Base-by-base conservation (phyloP, 495 filamentous ascomycete genomes). In the Xylaria castorea region DNA sequence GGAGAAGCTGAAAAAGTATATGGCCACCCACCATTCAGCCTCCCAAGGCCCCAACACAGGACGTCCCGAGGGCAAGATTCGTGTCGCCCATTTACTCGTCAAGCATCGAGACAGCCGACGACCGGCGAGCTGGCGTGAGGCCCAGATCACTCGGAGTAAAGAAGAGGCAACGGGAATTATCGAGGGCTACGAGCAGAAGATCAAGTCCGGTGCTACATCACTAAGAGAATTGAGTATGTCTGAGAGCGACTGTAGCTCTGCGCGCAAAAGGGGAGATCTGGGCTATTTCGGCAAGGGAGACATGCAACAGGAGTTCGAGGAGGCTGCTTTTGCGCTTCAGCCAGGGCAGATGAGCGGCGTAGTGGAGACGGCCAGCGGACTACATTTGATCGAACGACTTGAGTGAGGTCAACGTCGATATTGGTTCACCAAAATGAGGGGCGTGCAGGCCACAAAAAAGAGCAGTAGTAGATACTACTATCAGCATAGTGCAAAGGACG, bases 261-360 rank as follows among this genome's bases (percentile, higher is more conserved):
- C 95, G 3, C 89, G 94, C 74, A 99, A 98, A 87, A 89, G 90
- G 76, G 96, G 96, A 40, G 97, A 98, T 83, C 84, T 99, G 87
- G 96, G 96, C 1, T 97, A 94, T 81, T 99, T 99, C 78, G 94
- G 93, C 30, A 89, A 83, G 69, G 92, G 93, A 6, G 96, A 99
- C 76, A 99, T 99, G 96, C 96, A 99, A 78, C 97, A 95, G 85
- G 96, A 98, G 82, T 99, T 99, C 75, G 96, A 98, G 81, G 94
- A 97, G 40, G 94, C 94, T 0, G 92, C 95, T 5, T 98, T 98
- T 84, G 90, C 90, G 18, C 83, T 99, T 42, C 89, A 94, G 79
- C 91, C 91, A 0, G 94, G 94, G 27, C 90, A 98, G 80, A 89
- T 99, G 69, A 97, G 94, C 78, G 83, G 86, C 27, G 84, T 97